Evolutionary conservation across 495 filamentous ascomycete species (phyloP).

Genomic region (Aspergillus kassunensis): DNA sequence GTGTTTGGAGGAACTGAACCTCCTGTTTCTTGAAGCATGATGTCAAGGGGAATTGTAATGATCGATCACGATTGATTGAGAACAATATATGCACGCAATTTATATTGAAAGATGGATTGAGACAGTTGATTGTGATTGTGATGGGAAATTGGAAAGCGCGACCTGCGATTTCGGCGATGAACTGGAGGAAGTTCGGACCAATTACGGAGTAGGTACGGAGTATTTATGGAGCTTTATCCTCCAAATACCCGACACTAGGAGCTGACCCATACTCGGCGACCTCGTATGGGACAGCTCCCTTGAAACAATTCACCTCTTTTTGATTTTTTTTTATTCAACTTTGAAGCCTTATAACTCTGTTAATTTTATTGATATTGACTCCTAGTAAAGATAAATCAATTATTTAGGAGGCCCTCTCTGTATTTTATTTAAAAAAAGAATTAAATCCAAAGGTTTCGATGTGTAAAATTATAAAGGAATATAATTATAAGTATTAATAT

Average conservation of each 20-base stretch:
- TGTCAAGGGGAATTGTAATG: slow-evolving; percentile 5
- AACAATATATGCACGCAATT: neutral
- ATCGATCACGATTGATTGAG: slow-evolving; percentile 9
- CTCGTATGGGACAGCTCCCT: no score
- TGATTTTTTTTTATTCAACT: no score
- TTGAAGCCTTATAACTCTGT: no score
- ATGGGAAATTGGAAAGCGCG: slow-evolving; percentile 1
- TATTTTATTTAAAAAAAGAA: no score
- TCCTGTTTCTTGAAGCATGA: slow-evolving; percentile 42
- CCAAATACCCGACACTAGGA: neutral
- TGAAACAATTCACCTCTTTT: no score
- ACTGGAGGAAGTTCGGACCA: slow-evolving; percentile 17
- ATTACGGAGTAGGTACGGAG: neutral
- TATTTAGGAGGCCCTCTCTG: no score
- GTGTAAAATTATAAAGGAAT: no score
- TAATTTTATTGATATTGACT: no score
- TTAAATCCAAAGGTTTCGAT: no score
- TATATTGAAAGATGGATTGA: neutral
- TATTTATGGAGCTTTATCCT: neutral
- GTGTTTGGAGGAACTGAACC: slow-evolving; percentile 48
- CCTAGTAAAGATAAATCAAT: no score
- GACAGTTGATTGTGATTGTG: slow-evolving; percentile 1
- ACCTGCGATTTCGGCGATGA: slow-evolving; percentile 36
- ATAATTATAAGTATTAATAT: no score
- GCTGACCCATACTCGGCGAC: no score